Evolutionary conservation across 805 yeast species (phyloP).

Genomic region (Pichia paraexigua): DNA sequence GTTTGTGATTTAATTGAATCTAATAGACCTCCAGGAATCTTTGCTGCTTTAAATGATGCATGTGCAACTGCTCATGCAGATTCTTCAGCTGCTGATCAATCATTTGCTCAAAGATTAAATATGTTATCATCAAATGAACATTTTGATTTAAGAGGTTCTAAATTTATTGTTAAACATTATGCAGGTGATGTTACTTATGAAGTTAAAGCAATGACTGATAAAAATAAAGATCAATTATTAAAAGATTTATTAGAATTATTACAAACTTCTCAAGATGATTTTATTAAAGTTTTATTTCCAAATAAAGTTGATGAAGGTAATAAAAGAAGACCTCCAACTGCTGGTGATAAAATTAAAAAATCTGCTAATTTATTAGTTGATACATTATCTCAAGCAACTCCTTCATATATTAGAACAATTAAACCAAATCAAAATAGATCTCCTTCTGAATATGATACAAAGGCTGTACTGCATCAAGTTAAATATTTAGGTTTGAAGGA

Average conservation of each 20-base stretch:
- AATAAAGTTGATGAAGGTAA: conserved; percentile 54
- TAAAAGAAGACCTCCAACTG: conserved; percentile 85
- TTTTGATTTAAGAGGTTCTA: conserved; percentile 79
- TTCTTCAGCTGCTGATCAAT: conserved; percentile 91
- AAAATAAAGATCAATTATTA: conserved; percentile 89
- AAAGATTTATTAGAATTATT: conserved; percentile 80
- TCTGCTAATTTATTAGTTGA: conserved; percentile 88
- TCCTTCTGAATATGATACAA: conserved; percentile 81
- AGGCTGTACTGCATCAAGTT: conserved; percentile 89
- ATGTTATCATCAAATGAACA: conserved; percentile 77
- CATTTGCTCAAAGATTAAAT: conserved; percentile 85
- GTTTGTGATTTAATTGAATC: conserved; percentile 96
- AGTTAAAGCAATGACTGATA: conserved; percentile 85
- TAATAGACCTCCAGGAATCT: conserved; percentile 90
- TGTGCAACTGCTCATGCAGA: conserved; percentile 99
- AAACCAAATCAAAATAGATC: conserved; percentile 93
- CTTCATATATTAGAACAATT: conserved; percentile 94
- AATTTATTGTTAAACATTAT: conserved; percentile 88
- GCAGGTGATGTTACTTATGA: conserved; percentile 98
- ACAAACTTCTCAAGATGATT: conserved; percentile 60
- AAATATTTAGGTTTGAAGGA: conserved; percentile 94
- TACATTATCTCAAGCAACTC: conserved; percentile 83
- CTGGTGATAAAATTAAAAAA: conserved; percentile 86
- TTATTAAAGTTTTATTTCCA: conserved; percentile 55
- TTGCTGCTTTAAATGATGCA: conserved; percentile 94